Evolutionary conservation across 202 grass and related monocot genomes (phyloP), one percentile per base, ranked within the genome.

Genomic region (Brachypodium distachyon): DNA sequence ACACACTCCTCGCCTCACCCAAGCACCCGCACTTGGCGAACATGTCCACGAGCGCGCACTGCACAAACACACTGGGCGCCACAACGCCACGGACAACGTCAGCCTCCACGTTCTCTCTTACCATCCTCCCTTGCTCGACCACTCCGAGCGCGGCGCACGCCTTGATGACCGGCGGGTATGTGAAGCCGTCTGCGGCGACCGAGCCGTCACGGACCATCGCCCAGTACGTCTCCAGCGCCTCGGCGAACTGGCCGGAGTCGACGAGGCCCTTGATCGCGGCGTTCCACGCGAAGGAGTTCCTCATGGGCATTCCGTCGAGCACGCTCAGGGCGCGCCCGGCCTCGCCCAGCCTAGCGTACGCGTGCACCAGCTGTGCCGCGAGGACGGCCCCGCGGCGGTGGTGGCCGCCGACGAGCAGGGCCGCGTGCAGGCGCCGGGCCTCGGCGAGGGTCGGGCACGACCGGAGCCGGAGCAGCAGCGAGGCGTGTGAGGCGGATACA

Each of bases 281-380:
- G 58, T 88, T 92, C 83, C 86, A 92, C 36, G 90, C 79, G 51
- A 92, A 88, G 42, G 86, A 86, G 59, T 88, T 92, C 61, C 59
- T 73, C 61, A 17, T 72, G 0, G 64, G 86, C 78, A 89, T 77
- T 79, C 61, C 65, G 71, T 86, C 69, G 79, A 92, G 80, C 72
- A 86, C 25, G 0, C 12, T 36, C 19, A 88, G 64, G 22, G 90
- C 90, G 7, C 63, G 36, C 5, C 18, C 42, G 16, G 42, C 32
- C 1, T 61, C 51, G 12, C 69, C 50, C 3, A 73, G 75, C 51
- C 16, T 69, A 0, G 61, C 65, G 61, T 88, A 92, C 21, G 31
- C 77, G 1, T 65, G 64, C 50, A 88, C 86, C 44, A 92, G 65
- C 76, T 92, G 90, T 3, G 86, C 79, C 1, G 44, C 4, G 57